Evolutionary conservation across 306 rosid genomes (phyloP), one percentile per base, ranked within the genome.

Genomic region (Prunus armeniaca): DNA sequence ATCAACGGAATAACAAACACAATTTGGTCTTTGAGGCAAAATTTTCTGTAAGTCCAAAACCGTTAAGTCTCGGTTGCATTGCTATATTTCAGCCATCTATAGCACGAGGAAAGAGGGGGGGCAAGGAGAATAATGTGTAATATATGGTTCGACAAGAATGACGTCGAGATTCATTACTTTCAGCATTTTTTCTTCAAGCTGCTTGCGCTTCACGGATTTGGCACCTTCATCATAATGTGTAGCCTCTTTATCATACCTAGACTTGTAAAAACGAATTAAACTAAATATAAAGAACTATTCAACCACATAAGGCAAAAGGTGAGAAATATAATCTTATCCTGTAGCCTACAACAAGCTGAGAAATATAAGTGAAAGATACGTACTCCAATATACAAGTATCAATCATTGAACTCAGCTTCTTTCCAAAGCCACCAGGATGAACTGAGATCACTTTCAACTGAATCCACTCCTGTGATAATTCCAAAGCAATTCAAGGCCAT

Each of bases 151-250:
- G 64, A 77, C 52, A 65, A 60, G 76, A 72, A 54, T 28, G 27
- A 18, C 10, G 30, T 17, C 1, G 20, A 65, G 85, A 86, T 70
- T n/a, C n/a, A n/a, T n/a, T n/a, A n/a, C n/a, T n/a, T n/a, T n/a
- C n/a, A n/a, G n/a, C n/a, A n/a, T n/a, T n/a, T n/a, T n/a, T n/a
- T n/a, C n/a, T n/a, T n/a, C n/a, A n/a, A n/a, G n/a, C n/a, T n/a
- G n/a, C n/a, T n/a, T n/a, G n/a, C n/a, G n/a, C n/a, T n/a, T n/a
- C n/a, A n/a, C n/a, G n/a, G n/a, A n/a, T n/a, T n/a, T n/a, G n/a
- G 93, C 99, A 76, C 94, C 91, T 75, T 93, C 99, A 69, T 96
- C 98, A 74, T 92, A 96, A 83, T 88, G 93, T 47, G 87, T 91
- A 63, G 98, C 98, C 83, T 96, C 98, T 58, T 81, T 85, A 78